Evolutionary conservation across 2,329 filamentous ascomycete genomes (phyloP).

Genomic region (Xenosphaeropsis pyriputrescens): DNA sequence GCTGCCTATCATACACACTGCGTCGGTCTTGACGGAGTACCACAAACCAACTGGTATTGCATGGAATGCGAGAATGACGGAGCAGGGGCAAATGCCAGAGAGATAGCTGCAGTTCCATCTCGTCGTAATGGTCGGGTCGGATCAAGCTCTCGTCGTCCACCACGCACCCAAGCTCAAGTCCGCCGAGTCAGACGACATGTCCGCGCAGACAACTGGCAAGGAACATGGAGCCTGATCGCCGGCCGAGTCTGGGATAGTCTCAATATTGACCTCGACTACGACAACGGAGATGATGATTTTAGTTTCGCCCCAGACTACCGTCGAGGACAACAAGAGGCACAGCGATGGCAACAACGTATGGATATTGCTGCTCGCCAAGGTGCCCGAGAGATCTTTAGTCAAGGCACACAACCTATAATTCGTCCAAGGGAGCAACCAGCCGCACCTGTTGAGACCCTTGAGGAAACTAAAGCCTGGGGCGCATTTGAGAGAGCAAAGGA

Average conservation of each 20-base stretch:
- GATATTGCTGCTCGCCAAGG: slow-evolving; percentile 71
- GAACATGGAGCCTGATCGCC: slow-evolving; percentile 59
- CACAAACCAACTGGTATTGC: slow-evolving; percentile 78
- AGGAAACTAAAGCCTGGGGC: slow-evolving; percentile 79
- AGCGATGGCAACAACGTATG: slow-evolving; percentile 72
- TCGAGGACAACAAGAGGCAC: slow-evolving; percentile 40
- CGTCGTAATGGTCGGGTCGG: slow-evolving; percentile 19
- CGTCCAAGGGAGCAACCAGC: slow-evolving; percentile 29
- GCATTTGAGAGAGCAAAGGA: slow-evolving; percentile 77
- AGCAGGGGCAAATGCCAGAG: background rate
- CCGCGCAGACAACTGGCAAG: slow-evolving; percentile 78
- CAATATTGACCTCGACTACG: slow-evolving; percentile 70
- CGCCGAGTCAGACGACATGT: slow-evolving; percentile 40
- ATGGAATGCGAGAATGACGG: slow-evolving; percentile 52
- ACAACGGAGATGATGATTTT: slow-evolving; percentile 43
- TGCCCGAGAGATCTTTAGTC: slow-evolving; percentile 56
- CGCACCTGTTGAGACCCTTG: slow-evolving; percentile 55
- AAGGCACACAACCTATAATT: slow-evolving; percentile 47
- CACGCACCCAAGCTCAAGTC: slow-evolving; percentile 41
- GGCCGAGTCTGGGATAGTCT: slow-evolving; percentile 50
- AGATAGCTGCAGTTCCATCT: slow-evolving; percentile 15
- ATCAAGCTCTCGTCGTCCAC: slow-evolving; percentile 11
- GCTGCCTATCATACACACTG: slow-evolving; percentile 86
- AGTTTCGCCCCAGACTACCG: slow-evolving; percentile 26
- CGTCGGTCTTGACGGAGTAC: slow-evolving; percentile 65